Conservation (phyloP, 164 flowering plant genomes). For the Piper longum region DNA sequence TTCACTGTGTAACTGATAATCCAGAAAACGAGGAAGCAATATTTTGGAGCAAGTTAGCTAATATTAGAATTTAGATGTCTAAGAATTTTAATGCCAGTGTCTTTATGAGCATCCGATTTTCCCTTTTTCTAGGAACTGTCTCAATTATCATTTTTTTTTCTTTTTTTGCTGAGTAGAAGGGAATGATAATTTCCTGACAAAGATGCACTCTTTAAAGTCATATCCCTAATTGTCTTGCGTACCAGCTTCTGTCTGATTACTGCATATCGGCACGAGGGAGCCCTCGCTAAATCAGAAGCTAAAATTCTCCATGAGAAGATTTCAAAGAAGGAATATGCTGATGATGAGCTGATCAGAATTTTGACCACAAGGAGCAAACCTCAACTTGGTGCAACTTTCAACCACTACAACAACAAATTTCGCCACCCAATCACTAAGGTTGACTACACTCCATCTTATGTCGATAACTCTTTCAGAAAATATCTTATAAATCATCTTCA, state of each 20-base stretch:
- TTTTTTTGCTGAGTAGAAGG: no score
- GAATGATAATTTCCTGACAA: no score
- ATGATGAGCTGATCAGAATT: conserved; percentile 70
- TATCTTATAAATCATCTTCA: neutral
- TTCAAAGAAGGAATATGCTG: conserved; percentile 27
- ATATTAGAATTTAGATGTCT: no score
- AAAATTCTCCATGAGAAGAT: conserved; percentile 50
- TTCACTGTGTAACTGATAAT: no score
- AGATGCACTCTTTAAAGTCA: no score
- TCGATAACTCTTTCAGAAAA: neutral
- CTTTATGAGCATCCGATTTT: no score
- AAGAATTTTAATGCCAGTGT: no score
- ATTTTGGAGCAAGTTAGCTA: no score
- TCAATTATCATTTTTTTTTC: neutral
- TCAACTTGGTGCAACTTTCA: conserved; percentile 69
- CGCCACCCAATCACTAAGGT: conserved; percentile 62
- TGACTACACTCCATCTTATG: neutral
- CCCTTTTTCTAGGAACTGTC: no score
- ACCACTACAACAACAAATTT: conserved; percentile 45
- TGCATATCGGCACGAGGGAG: conserved; percentile 55
- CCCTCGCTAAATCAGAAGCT: conserved; percentile 57
- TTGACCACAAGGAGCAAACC: conserved; percentile 78
- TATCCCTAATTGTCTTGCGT: neutral
- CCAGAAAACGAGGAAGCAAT: no score
- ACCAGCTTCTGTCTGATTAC: conserved; percentile 59